phyloP scores from a whole-genome alignment of 768 basidiomycete species.

The Agaricus subrufescens region DNA sequence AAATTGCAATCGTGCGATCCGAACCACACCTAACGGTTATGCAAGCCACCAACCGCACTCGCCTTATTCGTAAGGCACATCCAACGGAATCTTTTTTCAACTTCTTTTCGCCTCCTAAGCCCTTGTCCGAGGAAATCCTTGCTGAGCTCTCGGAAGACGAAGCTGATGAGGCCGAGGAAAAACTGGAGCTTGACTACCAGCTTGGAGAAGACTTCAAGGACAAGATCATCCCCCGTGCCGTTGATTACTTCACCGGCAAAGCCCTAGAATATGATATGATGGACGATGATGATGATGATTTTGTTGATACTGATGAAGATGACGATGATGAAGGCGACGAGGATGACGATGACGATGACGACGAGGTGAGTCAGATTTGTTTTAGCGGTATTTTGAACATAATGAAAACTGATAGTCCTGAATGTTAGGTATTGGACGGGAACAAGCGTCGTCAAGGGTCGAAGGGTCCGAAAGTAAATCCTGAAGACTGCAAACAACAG shows the following conservation, averaged over 20 bases:
- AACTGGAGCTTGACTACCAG: slow-evolving; percentile 95
- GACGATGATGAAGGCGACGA: slow-evolving; percentile 51
- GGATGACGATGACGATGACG: slow-evolving; percentile 42
- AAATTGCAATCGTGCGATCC: not conserved
- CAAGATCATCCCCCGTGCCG: slow-evolving; percentile 90
- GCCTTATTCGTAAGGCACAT: slow-evolving; percentile 78
- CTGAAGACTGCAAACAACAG: slow-evolving; percentile 93
- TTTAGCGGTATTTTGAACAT: not conserved
- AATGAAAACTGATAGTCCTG: not conserved
- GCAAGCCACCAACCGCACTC: slow-evolving; percentile 78
- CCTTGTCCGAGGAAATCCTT: slow-evolving; percentile 62
- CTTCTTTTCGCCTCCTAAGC: slow-evolving; percentile 86
- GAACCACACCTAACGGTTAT: not conserved
- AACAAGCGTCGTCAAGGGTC: slow-evolving; percentile 52
- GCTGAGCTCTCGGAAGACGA: slow-evolving; percentile 74
- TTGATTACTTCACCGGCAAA: slow-evolving; percentile 98
- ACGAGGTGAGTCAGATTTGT: slow-evolving; percentile 31
- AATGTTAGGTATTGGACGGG: slow-evolving; percentile 63
- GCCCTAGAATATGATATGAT: slow-evolving; percentile 77
- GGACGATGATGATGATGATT: slow-evolving; percentile 56
- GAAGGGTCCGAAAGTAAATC: slow-evolving; percentile 59
- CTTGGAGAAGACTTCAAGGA: slow-evolving; percentile 98
- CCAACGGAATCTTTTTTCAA: slow-evolving; percentile 98
- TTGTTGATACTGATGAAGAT: slow-evolving; percentile 57
- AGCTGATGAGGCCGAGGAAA: slow-evolving; percentile 87